phyloP scores from a whole-genome alignment of 164 flowering plant species.

The Magnolia kwangsiensis region DNA sequence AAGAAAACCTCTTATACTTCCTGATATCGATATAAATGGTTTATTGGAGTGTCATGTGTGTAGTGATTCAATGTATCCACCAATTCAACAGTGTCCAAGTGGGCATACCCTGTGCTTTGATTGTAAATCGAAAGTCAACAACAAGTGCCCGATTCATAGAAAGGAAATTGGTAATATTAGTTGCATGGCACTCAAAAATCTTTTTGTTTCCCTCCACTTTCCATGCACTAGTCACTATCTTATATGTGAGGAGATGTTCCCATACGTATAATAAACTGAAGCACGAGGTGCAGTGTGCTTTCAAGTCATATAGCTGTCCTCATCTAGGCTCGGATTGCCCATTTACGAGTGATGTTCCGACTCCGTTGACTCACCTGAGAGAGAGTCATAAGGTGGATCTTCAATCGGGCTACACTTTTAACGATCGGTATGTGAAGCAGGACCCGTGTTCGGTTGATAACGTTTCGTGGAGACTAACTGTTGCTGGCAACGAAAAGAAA shows the following conservation, averaged over 20 bases:
- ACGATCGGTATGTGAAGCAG: conserved; percentile 30
- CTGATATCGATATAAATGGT: no score
- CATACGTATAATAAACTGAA: conserved; percentile 25
- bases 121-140: conserved; percentile 25
- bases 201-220: conserved; percentile 19
- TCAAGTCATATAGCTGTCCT: conserved; percentile 26
- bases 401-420: conserved; percentile 25
- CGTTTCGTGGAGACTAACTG: no score
- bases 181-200: conserved; percentile 25
- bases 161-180: conserved; percentile 31
- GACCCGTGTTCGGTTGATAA: no score
- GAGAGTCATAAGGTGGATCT: conserved; percentile 27
- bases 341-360: conserved; percentile 18
- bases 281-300: conserved; percentile 24
- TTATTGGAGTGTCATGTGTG: no score
- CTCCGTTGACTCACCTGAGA: conserved; percentile 23
- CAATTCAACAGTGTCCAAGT: conserved; percentile 35
- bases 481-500: no score
- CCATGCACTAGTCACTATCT: conserved; percentile 19
- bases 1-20: no score
- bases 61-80: conserved; percentile 28
- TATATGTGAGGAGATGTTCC: conserved; percentile 26
- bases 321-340: conserved; percentile 27
- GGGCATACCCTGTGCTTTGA: conserved; percentile 27
- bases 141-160: conserved; percentile 27